A percentile compares a stretch with the other conserved stretches of the same genome.
Evolutionary conservation across 1,284 basidiomycete species (phyloP).

Genomic region (Ganoderma meredithae): DNA sequence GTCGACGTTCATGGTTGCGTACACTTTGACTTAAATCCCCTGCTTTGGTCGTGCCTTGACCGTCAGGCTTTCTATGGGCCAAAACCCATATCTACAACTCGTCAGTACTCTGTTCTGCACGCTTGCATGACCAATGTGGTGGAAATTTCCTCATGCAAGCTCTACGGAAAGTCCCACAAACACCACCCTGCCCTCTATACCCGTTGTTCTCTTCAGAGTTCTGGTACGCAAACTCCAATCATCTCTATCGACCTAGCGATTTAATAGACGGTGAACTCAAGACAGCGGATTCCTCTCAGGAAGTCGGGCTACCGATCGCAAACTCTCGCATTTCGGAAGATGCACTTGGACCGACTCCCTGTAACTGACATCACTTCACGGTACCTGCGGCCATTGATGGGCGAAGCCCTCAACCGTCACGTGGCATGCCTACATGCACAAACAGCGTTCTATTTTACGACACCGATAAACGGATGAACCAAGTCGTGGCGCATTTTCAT

Average conservation of each 20-base stretch:
- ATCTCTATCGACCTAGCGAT: neutral
- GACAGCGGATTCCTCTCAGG: constrained; percentile 38
- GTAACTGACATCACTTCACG: neutral
- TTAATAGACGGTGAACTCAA: neutral
- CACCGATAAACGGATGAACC: constrained; percentile 18
- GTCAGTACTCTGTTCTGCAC: neutral
- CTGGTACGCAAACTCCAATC: constrained; percentile 29
- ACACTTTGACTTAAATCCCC: constrained; percentile 36
- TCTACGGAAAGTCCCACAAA: constrained; percentile 24
- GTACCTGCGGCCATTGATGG: constrained; percentile 10
- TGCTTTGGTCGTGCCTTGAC: constrained; percentile 35
- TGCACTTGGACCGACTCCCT: neutral
- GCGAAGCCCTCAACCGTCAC: constrained; percentile 38
- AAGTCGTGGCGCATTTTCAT: neutral
- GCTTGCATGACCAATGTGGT: constrained; percentile 17
- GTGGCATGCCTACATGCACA: constrained; percentile 30
- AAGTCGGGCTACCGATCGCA: constrained; percentile 26
- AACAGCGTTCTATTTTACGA: constrained; percentile 29
- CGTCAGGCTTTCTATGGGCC: constrained; percentile 34
- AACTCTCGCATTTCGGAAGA: neutral
- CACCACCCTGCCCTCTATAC: too few relatives aligned
- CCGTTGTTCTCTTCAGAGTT: too few relatives aligned
- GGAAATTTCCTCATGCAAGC: constrained; percentile 39
- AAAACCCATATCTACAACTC: constrained; percentile 30
- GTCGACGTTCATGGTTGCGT: neutral